Evolutionary conservation across 1,284 basidiomycete genomes (phyloP), one percentile per base, ranked within the genome.

Genomic region (Melampsora larici-populina): DNA sequence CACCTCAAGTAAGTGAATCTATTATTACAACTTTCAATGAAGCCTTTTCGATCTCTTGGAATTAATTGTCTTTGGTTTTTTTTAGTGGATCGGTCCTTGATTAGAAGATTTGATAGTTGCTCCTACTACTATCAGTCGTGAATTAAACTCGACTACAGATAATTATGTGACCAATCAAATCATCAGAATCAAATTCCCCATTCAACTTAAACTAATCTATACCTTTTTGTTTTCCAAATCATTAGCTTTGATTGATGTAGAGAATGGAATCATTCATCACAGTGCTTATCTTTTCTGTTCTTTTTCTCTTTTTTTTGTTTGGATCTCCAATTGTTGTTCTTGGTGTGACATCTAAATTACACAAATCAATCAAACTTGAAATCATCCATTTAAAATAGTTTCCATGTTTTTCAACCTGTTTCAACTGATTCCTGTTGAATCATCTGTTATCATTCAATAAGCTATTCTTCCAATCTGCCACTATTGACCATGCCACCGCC

Each of bases 251-350:
- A 85, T 92, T 70, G 90, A 92, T 80, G 86, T 88, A 40, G 87
- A 88, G 79, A 89, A 88, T 26, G 89, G 89, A 5, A 84, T 87
- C 62, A 86, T 92, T 8, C 90, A 92, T 83, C 90, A 93, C 80
- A 92, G 92, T 26, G 92, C 92, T 15, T 92, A 93, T 82, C 93
- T 94, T 87, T n/a, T n/a, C n/a, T n/a, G n/a, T n/a, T n/a, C n/a
- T n/a, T n/a, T n/a, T n/a, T n/a, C n/a, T n/a, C n/a, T n/a, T n/a
- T n/a, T n/a, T n/a, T n/a, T n/a, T n/a, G n/a, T n/a, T n/a, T n/a
- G n/a, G n/a, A n/a, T n/a, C n/a, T n/a, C n/a, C n/a, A n/a, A n/a
- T n/a, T n/a, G n/a, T n/a, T n/a, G n/a, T n/a, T n/a, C n/a, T n/a
- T n/a, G n/a, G n/a, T n/a, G n/a, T n/a, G n/a, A n/a, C n/a, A n/a